These are phyloP conservation scores for Chalciporus pseudorubinellus DNA, from an alignment of 768 basidiomycete species.

Conservation along the genomic window DNA sequence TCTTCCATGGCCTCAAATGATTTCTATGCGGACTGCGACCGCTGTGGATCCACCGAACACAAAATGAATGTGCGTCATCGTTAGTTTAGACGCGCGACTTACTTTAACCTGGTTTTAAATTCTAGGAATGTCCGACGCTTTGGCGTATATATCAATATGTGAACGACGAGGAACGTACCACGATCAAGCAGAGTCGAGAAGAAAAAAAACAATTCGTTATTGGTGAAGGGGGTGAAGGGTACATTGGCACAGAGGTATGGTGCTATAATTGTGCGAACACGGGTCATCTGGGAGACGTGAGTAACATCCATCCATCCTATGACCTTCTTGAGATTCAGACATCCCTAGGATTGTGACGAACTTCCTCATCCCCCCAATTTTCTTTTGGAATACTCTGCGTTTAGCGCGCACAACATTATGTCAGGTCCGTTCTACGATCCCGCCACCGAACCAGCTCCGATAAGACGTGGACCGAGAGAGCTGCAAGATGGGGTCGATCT, in stretches of 20 bases:
- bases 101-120: not conserved
- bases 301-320: conserved; percentile 23
- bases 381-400: conserved; percentile 61
- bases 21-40: conserved; percentile 53
- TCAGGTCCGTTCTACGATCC: conserved; percentile 66
- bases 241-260: conserved; percentile 71
- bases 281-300: conserved; percentile 80
- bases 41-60: conserved; percentile 67
- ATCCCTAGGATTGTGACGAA: conserved; percentile 59
- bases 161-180: conserved; percentile 47
- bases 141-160: conserved; percentile 82
- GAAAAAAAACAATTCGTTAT: conserved; percentile 47
- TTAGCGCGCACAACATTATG: conserved; percentile 57
- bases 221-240: conserved; percentile 76
- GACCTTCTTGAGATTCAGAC: not conserved
- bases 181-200: conserved; percentile 46
- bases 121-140: conserved; percentile 77
- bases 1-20: conserved; percentile 19
- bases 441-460: conserved; percentile 28
- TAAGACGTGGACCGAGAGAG: conserved; percentile 41
- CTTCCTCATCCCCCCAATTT: conserved; percentile 38
- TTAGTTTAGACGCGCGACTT: not conserved
- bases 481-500: conserved; percentile 24
- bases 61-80: conserved; percentile 53
- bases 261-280: conserved; percentile 76